phyloP scores from a whole-genome alignment of 495 filamentous ascomycete species.

The Chaetomium cochliodes region DNA sequence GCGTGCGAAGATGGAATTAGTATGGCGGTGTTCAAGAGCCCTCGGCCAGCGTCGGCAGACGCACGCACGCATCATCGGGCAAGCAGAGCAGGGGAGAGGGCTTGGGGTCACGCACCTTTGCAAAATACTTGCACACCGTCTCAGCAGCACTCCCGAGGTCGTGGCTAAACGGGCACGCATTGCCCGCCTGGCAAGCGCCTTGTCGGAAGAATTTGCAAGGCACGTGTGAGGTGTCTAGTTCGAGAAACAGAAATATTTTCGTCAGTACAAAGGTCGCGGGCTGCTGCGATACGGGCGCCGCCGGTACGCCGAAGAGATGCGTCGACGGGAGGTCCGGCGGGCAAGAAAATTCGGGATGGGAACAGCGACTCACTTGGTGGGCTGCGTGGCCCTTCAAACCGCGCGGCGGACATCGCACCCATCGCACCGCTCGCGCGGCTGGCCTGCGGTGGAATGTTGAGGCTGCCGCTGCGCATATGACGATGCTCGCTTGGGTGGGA shows the following conservation, averaged over 20 bases:
- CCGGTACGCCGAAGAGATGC: not conserved
- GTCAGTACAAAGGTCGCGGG: conserved; percentile 21
- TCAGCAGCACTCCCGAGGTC: conserved; percentile 76
- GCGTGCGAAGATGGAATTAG: conserved; percentile 38
- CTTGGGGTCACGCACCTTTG: conserved; percentile 66
- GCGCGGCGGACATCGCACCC: conserved; percentile 45
- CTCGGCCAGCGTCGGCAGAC: conserved; percentile 18
- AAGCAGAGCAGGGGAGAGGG: not conserved
- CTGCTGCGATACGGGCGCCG: not conserved
- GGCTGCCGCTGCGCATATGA: conserved; percentile 53
- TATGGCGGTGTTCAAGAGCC: conserved; percentile 16
- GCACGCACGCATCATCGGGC: not conserved
- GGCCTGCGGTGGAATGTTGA: conserved; percentile 50
- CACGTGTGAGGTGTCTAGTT: conserved; percentile 88
- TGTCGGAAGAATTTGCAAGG: conserved; percentile 99
- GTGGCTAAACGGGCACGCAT: conserved; percentile 94
- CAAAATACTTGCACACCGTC: conserved; percentile 95
- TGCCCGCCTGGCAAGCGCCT: conserved; percentile 93
- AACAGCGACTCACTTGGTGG: conserved; percentile 66
- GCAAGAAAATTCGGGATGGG: not conserved
- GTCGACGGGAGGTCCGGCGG: not conserved
- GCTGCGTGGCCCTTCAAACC: conserved; percentile 71
- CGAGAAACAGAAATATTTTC: conserved; percentile 17
- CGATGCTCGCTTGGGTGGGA: conserved; percentile 49
- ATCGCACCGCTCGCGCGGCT: conserved; percentile 35